A percentile compares a stretch with the other conserved stretches of the same genome.
phyloP scores from a whole-genome alignment of 148 eudicot species.

The Rhododendron kiyosumense region DNA sequence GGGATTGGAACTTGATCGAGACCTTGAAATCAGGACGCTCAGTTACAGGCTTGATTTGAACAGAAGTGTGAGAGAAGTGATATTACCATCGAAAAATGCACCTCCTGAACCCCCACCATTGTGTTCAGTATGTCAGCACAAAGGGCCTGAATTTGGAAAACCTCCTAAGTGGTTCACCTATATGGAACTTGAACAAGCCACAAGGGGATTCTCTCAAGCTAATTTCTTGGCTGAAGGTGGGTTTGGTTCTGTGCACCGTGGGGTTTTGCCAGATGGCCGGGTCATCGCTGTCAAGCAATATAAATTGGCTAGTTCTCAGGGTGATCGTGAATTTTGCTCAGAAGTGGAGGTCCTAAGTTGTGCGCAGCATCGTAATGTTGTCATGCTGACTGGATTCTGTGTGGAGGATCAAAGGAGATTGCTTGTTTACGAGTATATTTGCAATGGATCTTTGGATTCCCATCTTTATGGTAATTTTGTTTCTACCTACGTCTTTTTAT shows the following conservation, averaged over 20 bases:
- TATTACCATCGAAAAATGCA: constrained; percentile 40
- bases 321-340: constrained; percentile 74
- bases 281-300: constrained; percentile 81
- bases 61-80: constrained; percentile 39
- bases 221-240: constrained; percentile 92
- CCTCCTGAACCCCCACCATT: constrained; percentile 70
- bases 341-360: constrained; percentile 90
- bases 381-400: constrained; percentile 74
- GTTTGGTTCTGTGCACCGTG: constrained; percentile 77
- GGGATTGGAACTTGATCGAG: constrained; percentile 17
- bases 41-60: constrained; percentile 22
- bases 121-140: constrained; percentile 71
- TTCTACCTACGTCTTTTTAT: background rate
- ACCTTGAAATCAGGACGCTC: constrained; percentile 20
- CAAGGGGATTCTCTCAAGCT: constrained; percentile 53
- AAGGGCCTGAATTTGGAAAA: constrained; percentile 64
- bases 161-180: constrained; percentile 69
- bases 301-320: constrained; percentile 79
- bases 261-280: constrained; percentile 66
- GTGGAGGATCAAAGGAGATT: constrained; percentile 65
- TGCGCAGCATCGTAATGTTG: constrained; percentile 94
- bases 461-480: constrained; percentile 71
- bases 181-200: constrained; percentile 62
- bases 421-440: constrained; percentile 80
- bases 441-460: constrained; percentile 79